Evolutionary conservation across 345 rosid genomes (phyloP), one percentile per base, ranked within the genome.

Genomic region (Carallia pectinifolia): DNA sequence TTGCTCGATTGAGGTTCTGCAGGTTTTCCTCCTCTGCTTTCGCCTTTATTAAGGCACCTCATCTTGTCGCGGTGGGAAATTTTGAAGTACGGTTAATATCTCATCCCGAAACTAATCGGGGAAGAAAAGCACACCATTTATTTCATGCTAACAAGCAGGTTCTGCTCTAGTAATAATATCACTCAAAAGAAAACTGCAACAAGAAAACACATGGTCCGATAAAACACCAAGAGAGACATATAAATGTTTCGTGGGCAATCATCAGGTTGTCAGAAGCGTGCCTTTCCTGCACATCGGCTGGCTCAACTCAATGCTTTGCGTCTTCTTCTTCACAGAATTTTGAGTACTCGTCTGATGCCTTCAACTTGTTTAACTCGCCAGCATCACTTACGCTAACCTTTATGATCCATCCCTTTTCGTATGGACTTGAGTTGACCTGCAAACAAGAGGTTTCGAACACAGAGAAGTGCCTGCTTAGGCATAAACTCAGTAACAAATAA

Each of bases 311-410:
- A 53, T 94, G 97, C 73, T 87, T 80, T n/a, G 82, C 86, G 52
- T 92, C 97, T 80, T 96, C 99, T 79, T 92, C 97, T 78, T 96
- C 98, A 12, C 98, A 96, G 86, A 89, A 89, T 81, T 90, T 92
- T 12, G 87, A 77, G 81, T 96, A 96, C 64, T 85, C 75, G 15
- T 87, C 94, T 1, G 98, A 76, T 68, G 84, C 89, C 94, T 87
- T 92, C 85, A 96, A 79, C 72, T 80, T 89, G 61, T 81, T 79
- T 70, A 87, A 77, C 76, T 96, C 93, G 31, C 84, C 79, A 1
- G 66, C 76, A 53, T 86, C 84, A 30, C 81, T 79, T 58, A 90
- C 44, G 36, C 90, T 87, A 34, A 96, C 95, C 85, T 90, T 89
- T 62, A 92, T 82, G 27, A 96, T 84, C 99, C 99, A 96, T 76